Evolutionary conservation across 2,329 filamentous ascomycete genomes (phyloP).

Genomic region (Chaetomium globosum): DNA sequence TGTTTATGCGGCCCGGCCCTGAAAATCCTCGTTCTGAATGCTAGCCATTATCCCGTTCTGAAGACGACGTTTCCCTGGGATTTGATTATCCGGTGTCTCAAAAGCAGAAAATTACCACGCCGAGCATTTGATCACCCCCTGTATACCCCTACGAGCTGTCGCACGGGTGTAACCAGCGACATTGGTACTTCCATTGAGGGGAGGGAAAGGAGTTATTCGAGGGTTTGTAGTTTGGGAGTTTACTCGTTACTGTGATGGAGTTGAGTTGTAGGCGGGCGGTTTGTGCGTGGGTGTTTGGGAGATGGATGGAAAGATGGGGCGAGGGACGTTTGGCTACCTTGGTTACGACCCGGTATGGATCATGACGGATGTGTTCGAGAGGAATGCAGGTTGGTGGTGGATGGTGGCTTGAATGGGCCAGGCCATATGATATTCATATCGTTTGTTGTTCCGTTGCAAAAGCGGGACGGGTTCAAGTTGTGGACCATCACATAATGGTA

Average conservation of each 20-base stretch:
- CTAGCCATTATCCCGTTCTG: constrained; percentile 1
- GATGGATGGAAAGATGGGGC: not conserved
- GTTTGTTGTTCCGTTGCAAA: constrained; percentile 2
- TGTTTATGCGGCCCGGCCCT: not conserved
- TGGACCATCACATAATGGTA: not conserved
- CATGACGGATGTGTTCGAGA: not conserved
- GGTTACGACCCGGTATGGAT: constrained; percentile 14
- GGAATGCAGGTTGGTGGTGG: not conserved
- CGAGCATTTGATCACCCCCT: not conserved
- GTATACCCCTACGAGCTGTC: constrained; percentile 4
- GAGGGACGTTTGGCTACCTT: not conserved
- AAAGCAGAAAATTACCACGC: not conserved
- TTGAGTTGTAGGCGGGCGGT: not conserved
- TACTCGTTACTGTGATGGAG: not conserved
- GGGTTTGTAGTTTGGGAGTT: not conserved
- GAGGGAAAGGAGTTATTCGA: not conserved
- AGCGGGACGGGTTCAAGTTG: not conserved
- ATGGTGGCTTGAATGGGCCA: not conserved
- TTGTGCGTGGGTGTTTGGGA: not conserved
- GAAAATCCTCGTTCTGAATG: not conserved
- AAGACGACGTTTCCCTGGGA: not conserved
- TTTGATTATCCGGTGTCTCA: not conserved
- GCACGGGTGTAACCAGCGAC: not conserved
- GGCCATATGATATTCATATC: constrained; percentile 2
- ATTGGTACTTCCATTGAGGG: not conserved